Evolutionary conservation across 495 filamentous ascomycete species (phyloP), one percentile per base, ranked within the genome.

Genomic region (Podospora didyma): DNA sequence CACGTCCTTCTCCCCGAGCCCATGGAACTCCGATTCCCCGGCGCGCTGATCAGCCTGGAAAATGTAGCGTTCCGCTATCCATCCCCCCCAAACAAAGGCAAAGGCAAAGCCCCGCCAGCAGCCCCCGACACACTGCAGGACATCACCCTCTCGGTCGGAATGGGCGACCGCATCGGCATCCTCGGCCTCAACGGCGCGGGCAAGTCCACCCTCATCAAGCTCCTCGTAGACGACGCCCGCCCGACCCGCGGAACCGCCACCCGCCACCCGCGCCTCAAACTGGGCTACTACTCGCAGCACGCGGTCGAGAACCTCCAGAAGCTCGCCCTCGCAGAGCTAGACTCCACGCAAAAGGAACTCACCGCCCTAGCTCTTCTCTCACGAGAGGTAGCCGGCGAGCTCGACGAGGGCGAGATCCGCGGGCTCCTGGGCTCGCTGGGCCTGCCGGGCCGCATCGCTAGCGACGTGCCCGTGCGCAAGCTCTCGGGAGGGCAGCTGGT

Each of bases 401-500:
- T 88, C 10, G 77, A 75, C 42, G 88, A 92, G 69, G 81, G 83
- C 41, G 81, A 85, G 10, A 58, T 84, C 0, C 75, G 89, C 42
- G 81, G 74, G 0, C 61, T 91, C 5, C 73, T 92, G 3, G 79
- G 80, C 16, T 77, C 78, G 6, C 72, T 94, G 20, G 87, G 87
- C 2, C 73, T 94, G 9, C 75, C 76, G 3, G 89, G 89, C 0
- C 75, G 82, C 3, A 71, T 80, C 12, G 89, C 80, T 0, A 86
- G 84, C 1, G 85, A 90, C 62, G 82, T 92, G 0, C 88, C 89
- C 0, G 64, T 94, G 0, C 65, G 69, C 21, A 79, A 82, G 61
- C 72, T 94, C 0, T 89, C 86, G 3, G 89, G 89, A 23, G 89
- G 89, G 0, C 89, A 94, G 70, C 74, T 88, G 9, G 89, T 92